phyloP scores from a whole-genome alignment of 139 green algal genomes.

The Tetradesmus obliquus region DNA sequence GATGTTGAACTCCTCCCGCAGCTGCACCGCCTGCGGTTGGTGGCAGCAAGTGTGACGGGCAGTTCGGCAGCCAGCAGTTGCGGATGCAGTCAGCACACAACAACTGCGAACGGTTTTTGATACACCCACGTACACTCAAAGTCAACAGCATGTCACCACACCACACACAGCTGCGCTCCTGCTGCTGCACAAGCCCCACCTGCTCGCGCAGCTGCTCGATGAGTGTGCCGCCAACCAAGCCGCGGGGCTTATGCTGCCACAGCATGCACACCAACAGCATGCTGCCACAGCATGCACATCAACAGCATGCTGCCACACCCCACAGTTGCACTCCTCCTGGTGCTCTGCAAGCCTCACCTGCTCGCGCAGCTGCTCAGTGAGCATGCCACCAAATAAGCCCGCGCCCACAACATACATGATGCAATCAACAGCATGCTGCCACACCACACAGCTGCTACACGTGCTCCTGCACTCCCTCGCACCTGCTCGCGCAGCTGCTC shows the following conservation, averaged over 20 bases:
- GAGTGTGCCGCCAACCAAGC: constrained; percentile 92
- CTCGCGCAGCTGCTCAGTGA: constrained; percentile 91
- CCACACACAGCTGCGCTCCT: too few relatives aligned
- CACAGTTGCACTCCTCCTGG: neutral
- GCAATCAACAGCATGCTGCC: neutral
- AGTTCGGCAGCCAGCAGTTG: neutral
- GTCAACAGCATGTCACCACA: neutral
- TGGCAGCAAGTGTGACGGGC: neutral
- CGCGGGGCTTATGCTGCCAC: constrained; percentile 28
- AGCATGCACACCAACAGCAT: too few relatives aligned
- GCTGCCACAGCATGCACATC: neutral
- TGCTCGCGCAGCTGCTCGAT: constrained; percentile 91
- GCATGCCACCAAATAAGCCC: constrained; percentile 80
- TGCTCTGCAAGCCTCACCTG: constrained; percentile 57
- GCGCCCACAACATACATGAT: neutral
- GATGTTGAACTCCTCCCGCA: constrained; percentile 86
- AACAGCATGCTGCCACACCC: neutral
- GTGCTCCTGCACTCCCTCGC: constrained; percentile 63
- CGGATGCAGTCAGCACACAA: neutral
- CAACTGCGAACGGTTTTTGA: too few relatives aligned
- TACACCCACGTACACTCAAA: too few relatives aligned
- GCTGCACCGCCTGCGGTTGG: constrained; percentile 58
- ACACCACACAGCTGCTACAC: neutral
- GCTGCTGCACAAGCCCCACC: constrained; percentile 31
- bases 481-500: constrained; percentile 88